These are phyloP conservation scores for Exobasidium cylindrosporum DNA, from an alignment of 1,284 basidiomycete species.

Conservation along the genomic window DNA sequence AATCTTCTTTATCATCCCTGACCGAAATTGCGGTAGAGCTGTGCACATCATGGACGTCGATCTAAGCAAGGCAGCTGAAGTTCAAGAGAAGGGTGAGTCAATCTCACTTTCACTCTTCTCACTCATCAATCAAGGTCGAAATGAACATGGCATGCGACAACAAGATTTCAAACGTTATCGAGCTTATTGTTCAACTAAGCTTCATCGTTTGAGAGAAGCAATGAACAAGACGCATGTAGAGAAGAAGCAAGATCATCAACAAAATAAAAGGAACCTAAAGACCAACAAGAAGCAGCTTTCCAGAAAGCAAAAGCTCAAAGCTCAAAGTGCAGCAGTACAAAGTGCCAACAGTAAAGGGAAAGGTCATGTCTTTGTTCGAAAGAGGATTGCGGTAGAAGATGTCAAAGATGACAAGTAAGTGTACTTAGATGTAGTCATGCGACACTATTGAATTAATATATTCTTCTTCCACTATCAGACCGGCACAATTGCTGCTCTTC, in stretches of 20 bases:
- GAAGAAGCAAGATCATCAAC: slow-evolving; percentile 23
- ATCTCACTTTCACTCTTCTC: slow-evolving; percentile 65
- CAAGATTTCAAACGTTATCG: slow-evolving; percentile 81
- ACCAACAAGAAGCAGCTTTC: slow-evolving; percentile 14
- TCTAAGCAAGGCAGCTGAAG: slow-evolving; percentile 16
- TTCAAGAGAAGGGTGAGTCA: slow-evolving; percentile 12
- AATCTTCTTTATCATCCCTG: no score
- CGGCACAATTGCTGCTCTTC: slow-evolving; percentile 75
- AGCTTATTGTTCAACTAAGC: slow-evolving; percentile 84
- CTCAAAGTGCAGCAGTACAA: slow-evolving; percentile 36
- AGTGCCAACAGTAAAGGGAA: slow-evolving; percentile 62
- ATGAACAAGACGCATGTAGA: slow-evolving; percentile 73
- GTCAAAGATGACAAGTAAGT: slow-evolving; percentile 25
- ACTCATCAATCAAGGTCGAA: slow-evolving; percentile 82
- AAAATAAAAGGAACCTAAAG: slow-evolving; percentile 9
- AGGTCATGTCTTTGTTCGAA: slow-evolving; percentile 72
- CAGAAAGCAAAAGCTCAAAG: slow-evolving; percentile 15
- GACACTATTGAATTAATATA: not conserved
- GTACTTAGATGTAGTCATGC: slow-evolving; percentile 15
- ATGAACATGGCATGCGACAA: slow-evolving; percentile 82
- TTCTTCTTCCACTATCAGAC: slow-evolving; percentile 15
- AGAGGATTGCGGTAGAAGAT: slow-evolving; percentile 33
- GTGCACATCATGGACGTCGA: slow-evolving; percentile 21
- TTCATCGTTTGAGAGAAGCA: slow-evolving; percentile 78
- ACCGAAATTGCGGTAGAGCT: no score